These are phyloP conservation scores for Chlamydomonas incerta DNA, from an alignment of 139 green algal genomes.

Conservation along the genomic window DNA sequence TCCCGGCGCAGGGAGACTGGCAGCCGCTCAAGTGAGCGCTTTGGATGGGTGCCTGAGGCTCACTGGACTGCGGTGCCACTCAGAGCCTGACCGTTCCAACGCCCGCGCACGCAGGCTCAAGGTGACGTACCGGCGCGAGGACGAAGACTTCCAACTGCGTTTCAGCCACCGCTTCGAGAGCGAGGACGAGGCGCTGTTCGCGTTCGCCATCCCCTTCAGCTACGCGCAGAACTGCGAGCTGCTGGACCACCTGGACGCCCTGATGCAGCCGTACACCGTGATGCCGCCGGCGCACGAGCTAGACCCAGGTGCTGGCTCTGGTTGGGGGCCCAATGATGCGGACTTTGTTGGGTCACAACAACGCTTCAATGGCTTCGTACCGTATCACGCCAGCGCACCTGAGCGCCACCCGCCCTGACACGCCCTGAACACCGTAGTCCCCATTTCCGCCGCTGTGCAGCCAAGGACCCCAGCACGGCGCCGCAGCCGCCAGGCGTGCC, in stretches of 20 bases:
- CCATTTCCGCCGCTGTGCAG: too few species aligned
- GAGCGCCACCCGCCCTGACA: too few species aligned
- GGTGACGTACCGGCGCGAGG: conserved; percentile 54
- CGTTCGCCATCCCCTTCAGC: conserved; percentile 66
- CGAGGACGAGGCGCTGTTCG: conserved; percentile 65
- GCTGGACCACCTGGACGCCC: conserved; percentile 39
- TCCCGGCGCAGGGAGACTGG: conserved; percentile 30
- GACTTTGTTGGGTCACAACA: too few species aligned
- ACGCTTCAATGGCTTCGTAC: too few species aligned
- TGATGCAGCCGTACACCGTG: neutral
- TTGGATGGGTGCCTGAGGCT: neutral
- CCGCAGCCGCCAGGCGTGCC: too few species aligned
- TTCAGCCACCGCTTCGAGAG: conserved; percentile 65
- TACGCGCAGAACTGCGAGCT: conserved; percentile 49
- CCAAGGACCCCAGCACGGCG: too few species aligned
- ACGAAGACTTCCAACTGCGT: conserved; percentile 63
- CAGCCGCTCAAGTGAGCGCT: conserved; percentile 44
- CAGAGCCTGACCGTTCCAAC: neutral
- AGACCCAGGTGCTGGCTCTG: too few species aligned
- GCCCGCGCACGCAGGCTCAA: conserved; percentile 36
- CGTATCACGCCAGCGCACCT: too few species aligned
- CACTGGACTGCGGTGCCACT: too few species aligned
- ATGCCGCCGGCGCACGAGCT: too few species aligned
- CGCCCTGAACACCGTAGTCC: too few species aligned
- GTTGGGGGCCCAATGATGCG: too few species aligned